Conservation (phyloP, 129 eudicot species). For the Arctium minus region DNA sequence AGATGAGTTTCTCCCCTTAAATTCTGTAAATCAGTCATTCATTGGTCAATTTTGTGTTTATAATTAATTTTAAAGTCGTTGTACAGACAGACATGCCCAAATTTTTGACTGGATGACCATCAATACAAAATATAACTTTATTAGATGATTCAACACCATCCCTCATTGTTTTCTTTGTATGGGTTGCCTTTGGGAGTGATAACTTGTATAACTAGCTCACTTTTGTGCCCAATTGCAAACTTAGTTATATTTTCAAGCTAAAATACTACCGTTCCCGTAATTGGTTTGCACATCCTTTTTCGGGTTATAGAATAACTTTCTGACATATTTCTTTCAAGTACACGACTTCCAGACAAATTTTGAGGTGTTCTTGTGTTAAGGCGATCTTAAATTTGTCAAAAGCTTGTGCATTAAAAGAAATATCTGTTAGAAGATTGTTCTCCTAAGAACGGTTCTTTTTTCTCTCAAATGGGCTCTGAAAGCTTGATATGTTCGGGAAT, state of each 20-base stretch:
- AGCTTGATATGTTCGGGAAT: background rate
- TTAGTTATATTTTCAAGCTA: slow-evolving; percentile 1
- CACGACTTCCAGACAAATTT: background rate
- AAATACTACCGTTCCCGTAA: background rate
- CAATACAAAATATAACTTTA: slow-evolving; percentile 17
- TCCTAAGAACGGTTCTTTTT: background rate
- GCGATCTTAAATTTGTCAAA: background rate
- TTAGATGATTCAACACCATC: background rate
- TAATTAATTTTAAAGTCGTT: slow-evolving; percentile 21
- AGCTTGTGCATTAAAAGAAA: background rate
- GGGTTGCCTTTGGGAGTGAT: slow-evolving; percentile 20
- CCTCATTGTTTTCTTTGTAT: slow-evolving; percentile 4
- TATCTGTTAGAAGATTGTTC: background rate
- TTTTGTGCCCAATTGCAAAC: background rate
- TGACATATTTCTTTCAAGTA: background rate
- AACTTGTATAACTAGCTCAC: slow-evolving; percentile 3
- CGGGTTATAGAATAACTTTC: background rate
- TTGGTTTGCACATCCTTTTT: background rate
- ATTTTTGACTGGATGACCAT: slow-evolving; percentile 15
- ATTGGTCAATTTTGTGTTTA: slow-evolving; percentile 25
- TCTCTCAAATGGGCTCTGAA: background rate
- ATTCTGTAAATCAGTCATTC: slow-evolving; percentile 55
- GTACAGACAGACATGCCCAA: slow-evolving; percentile 44
- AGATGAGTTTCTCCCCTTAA: slow-evolving; percentile 96
- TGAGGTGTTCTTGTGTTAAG: background rate